Evolutionary conservation across 106 monocot species (phyloP), one percentile per base, ranked within the genome.

Genomic region (Hemerocallis citrina): DNA sequence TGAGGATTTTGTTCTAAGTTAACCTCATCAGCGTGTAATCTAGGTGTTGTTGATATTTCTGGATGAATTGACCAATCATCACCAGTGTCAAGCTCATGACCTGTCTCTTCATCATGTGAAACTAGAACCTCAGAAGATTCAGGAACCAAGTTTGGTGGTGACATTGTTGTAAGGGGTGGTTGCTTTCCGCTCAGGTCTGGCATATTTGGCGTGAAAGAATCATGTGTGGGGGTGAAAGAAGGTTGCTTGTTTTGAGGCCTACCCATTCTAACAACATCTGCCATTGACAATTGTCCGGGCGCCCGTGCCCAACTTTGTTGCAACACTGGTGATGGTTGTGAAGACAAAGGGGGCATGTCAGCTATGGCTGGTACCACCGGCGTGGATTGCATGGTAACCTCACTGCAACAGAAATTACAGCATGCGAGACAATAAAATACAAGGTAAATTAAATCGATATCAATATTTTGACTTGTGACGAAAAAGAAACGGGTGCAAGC

Each of bases 221-320:
- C 69, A 65, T 78, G 65, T n/a, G n/a, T 21, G 16, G 79, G 58
- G 44, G 64, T 43, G 17, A 29, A 44, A 25, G 74, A 47, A 25
- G 73, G 30, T n/a, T n/a, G n/a, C 67, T 77, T 96, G 56, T 51
- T 52, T 63, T 77, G 87, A 75, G 87, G 84, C 44, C 74, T 75
- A 20, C 96, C 90, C 90, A 87, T 90, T 68, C 84, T 96, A 16
- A 96, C 96, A 65, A 96, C 73, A 59, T 96, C 96, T 33, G 96
- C 96, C 86, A 96, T 83, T 8, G 96, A 87, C 47, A 78, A 17
- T 40, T 86, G 90, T 16, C 96, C 91, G 13, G 86, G 72, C 23
- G 64, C 57, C 30, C 74, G 74, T 28, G 52, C 49, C 96, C 96
- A 91, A 61, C 57, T 72, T 52, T 77, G 42, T 22, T 83, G 86